Percentiles rank a stretch among this genome's conserved stretches.
Conservation (phyloP, 768 basidiomycete species). For the Termitomyces sp. region DNA sequence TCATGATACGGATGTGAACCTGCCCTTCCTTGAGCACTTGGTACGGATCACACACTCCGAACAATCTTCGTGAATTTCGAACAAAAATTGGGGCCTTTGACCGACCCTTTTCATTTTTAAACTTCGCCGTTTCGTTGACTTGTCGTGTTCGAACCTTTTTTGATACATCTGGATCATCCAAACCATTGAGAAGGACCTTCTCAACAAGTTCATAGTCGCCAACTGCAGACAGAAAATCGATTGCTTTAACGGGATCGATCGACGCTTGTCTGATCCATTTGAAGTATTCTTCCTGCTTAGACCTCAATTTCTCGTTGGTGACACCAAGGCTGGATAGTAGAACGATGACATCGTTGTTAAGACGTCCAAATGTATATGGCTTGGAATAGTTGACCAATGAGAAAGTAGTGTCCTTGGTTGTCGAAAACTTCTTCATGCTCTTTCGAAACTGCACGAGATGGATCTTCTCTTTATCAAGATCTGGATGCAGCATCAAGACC, state of each 20-base stretch:
- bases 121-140: slow-evolving; percentile 45
- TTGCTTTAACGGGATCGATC: slow-evolving; percentile 40
- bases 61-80: slow-evolving; percentile 58
- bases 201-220: slow-evolving; percentile 49
- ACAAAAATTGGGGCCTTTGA: slow-evolving; percentile 58
- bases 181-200: slow-evolving; percentile 49
- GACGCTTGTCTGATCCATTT: slow-evolving; percentile 54
- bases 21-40: slow-evolving; percentile 59
- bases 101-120: slow-evolving; percentile 49
- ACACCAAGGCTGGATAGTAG: slow-evolving; percentile 64
- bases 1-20: slow-evolving; percentile 58
- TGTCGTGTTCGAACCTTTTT: slow-evolving; percentile 42
- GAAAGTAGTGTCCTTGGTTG: slow-evolving; percentile 54
- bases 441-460: slow-evolving; percentile 56
- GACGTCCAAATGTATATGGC: slow-evolving; percentile 60
- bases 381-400: slow-evolving; percentile 64
- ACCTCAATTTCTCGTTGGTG: slow-evolving; percentile 46
- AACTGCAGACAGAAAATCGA: slow-evolving; percentile 54
- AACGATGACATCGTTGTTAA: slow-evolving; percentile 70
- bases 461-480: slow-evolving; percentile 44
- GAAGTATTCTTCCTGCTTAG: slow-evolving; percentile 57
- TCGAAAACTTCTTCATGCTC: slow-evolving; percentile 69
- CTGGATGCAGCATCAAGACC: slow-evolving; percentile 63
- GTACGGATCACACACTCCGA: slow-evolving; percentile 67
- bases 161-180: slow-evolving; percentile 40